Evolutionary conservation across 177 flowering plant species (phyloP).

Genomic region (Vitis hybrid): DNA sequence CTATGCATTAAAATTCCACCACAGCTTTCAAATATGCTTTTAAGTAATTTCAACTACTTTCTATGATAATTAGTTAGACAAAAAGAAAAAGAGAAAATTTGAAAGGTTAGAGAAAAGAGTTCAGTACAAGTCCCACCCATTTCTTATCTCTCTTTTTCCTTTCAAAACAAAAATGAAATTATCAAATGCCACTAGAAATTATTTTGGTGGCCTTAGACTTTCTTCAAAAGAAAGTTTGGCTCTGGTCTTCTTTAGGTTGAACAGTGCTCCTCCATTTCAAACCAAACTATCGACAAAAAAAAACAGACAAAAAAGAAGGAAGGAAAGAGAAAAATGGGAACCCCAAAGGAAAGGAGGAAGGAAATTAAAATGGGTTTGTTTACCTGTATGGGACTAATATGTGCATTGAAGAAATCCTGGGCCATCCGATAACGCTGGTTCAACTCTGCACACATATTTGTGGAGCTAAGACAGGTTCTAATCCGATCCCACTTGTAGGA

Average conservation of each 20-base stretch:
- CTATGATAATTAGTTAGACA: no score
- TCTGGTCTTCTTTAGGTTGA: no score
- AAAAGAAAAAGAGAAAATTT: no score
- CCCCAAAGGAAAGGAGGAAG: background rate
- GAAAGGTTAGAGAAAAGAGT: no score
- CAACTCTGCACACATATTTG: slow-evolving; percentile 63
- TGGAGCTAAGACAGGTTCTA: slow-evolving; percentile 62
- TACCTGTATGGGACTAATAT: slow-evolving; percentile 79
- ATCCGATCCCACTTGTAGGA: slow-evolving; percentile 85
- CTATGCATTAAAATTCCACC: no score
- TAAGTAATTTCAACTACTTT: no score
- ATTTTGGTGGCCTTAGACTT: no score
- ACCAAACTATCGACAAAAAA: background rate
- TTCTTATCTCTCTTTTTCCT: background rate
- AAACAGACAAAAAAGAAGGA: background rate
- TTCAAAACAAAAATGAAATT: background rate
- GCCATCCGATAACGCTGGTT: slow-evolving; percentile 73
- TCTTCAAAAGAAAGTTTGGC: background rate
- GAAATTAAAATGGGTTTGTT: background rate
- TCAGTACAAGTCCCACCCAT: no score
- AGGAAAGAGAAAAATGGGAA: background rate
- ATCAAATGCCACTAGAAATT: no score
- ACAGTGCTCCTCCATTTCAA: background rate
- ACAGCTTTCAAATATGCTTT: no score
- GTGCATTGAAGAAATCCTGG: slow-evolving; percentile 86